phyloP scores from a whole-genome alignment of 1,284 basidiomycete species.

The Tilletia caries region DNA sequence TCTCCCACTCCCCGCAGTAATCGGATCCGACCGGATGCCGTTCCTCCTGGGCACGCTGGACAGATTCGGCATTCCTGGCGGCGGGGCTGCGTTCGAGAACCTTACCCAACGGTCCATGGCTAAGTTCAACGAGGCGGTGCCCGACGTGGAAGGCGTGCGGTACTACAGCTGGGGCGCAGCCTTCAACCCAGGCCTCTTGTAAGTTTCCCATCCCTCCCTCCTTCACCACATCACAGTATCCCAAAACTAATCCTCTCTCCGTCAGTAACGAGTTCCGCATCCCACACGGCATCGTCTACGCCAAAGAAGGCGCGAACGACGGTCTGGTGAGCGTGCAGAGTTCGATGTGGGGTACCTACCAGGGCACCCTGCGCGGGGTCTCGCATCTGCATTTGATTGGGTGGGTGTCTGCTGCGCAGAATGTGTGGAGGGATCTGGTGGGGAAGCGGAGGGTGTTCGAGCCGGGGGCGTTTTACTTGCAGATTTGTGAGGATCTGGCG shows the following conservation, averaged over 20 bases:
- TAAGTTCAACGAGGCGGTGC: constrained; percentile 78
- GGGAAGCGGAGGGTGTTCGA: constrained; percentile 18
- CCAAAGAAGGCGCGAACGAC: constrained; percentile 83
- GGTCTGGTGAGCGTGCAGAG: constrained; percentile 80
- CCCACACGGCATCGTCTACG: constrained; percentile 76
- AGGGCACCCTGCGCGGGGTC: constrained; percentile 78
- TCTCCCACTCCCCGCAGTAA: neutral
- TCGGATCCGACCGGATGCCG: constrained; percentile 22
- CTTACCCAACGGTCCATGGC: constrained; percentile 82
- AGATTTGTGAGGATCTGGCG: constrained; percentile 23
- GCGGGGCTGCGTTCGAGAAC: constrained; percentile 83
- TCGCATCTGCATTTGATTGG: constrained; percentile 79
- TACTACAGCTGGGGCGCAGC: constrained; percentile 92
- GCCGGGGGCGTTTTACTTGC: constrained; percentile 16
- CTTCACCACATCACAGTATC: neutral
- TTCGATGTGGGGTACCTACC: constrained; percentile 68
- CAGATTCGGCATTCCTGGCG: constrained; percentile 74
- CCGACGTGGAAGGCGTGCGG: constrained; percentile 70
- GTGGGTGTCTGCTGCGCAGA: constrained; percentile 15
- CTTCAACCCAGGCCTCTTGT: constrained; percentile 73
- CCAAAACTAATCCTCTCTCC: neutral
- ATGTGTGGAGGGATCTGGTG: neutral
- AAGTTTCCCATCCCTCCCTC: neutral
- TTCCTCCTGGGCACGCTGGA: constrained; percentile 66
- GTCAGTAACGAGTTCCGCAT: constrained; percentile 57